Percentiles rank a stretch among this genome's conserved stretches.
Conservation (phyloP, 2,329 filamentous ascomycete species). For the Thermoascus crustaceus region DNA sequence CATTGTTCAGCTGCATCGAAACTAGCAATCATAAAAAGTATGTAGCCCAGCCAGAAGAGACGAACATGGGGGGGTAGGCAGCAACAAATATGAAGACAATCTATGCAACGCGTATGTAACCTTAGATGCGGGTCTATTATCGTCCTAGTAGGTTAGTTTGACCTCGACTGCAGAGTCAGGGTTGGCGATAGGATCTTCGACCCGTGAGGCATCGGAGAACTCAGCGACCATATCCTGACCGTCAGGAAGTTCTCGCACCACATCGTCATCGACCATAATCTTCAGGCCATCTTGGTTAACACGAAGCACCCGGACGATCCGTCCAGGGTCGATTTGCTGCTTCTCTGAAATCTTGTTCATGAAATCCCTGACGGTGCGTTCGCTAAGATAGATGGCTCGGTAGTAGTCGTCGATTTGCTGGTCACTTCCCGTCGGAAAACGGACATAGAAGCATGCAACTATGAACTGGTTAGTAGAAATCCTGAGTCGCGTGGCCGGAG, state of each 20-base stretch:
- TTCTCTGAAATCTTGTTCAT: slow-evolving; percentile 66
- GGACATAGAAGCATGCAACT: slow-evolving; percentile 83
- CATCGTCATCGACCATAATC: slow-evolving; percentile 84
- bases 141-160: slow-evolving; percentile 45
- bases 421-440: slow-evolving; percentile 45
- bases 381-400: slow-evolving; percentile 75
- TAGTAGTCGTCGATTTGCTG: slow-evolving; percentile 61
- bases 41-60: neutral
- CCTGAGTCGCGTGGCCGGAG: no score
- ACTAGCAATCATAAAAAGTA: slow-evolving; percentile 5
- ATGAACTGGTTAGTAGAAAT: slow-evolving; percentile 30
- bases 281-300: slow-evolving; percentile 67
- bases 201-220: slow-evolving; percentile 52
- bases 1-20: no score
- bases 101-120: neutral
- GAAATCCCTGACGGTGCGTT: slow-evolving; percentile 68
- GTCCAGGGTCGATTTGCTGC: slow-evolving; percentile 66
- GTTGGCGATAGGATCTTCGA: slow-evolving; percentile 22
- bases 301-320: slow-evolving; percentile 63
- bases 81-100: slow-evolving; percentile 4
- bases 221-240: slow-evolving; percentile 80
- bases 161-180: slow-evolving; percentile 36
- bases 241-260: slow-evolving; percentile 73
- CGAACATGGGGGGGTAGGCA: slow-evolving; percentile 1
- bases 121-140: slow-evolving; percentile 6